Evolutionary conservation across 2,329 filamentous ascomycete species (phyloP).

Genomic region (Paradendryphiella salina): DNA sequence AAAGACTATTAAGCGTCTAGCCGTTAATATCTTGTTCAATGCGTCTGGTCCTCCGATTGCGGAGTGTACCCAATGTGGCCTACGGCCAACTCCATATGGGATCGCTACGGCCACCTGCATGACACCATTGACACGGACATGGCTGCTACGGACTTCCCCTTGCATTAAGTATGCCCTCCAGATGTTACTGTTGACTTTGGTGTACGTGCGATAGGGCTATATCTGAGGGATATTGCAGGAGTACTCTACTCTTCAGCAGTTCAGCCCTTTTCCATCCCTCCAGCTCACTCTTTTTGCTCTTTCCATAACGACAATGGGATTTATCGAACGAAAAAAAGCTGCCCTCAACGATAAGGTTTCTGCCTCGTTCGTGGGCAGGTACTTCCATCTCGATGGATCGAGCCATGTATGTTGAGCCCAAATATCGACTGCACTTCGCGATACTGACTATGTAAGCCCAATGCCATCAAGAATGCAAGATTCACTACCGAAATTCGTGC

Average conservation of each 20-base stretch:
- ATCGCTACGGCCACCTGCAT: conserved; percentile 8
- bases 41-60: background rate
- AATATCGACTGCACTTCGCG: background rate
- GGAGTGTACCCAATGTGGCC: background rate
- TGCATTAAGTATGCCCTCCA: background rate
- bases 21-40: background rate
- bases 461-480: conserved; percentile 70
- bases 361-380: conserved; percentile 41
- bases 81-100: background rate
- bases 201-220: background rate
- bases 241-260: background rate
- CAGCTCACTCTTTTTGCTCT: background rate
- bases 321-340: conserved; percentile 26
- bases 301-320: conserved; percentile 16
- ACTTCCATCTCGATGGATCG: conserved; percentile 77
- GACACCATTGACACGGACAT: conserved; percentile 13
- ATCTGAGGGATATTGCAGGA: conserved; percentile 3
- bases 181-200: background rate
- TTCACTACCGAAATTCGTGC: conserved; percentile 86
- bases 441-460: conserved; percentile 54
- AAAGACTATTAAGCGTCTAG: background rate
- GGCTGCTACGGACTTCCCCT: background rate
- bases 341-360: conserved; percentile 40
- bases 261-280: background rate
- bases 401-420: conserved; percentile 69